Percentiles rank a stretch among this genome's conserved stretches.
phyloP scores from a whole-genome alignment of 1,139 yeast genomes.

The Geotrichum europaeum region DNA sequence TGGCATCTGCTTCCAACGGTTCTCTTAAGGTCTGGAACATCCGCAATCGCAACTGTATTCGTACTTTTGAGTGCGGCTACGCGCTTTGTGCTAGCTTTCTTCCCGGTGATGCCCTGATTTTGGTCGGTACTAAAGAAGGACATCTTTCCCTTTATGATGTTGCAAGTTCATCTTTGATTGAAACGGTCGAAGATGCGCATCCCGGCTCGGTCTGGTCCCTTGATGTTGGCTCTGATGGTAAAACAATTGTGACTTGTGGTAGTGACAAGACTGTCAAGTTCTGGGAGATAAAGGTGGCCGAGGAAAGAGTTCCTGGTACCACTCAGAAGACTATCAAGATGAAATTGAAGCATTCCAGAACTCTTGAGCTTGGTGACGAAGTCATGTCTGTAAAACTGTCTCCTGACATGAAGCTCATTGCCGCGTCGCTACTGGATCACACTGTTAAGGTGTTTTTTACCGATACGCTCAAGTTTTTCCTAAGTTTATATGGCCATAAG shows the following conservation, averaged over 20 bases:
- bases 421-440: conserved; percentile 81
- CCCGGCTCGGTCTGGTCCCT: conserved; percentile 87
- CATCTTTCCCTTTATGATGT: conserved; percentile 79
- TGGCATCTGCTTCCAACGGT: conserved; percentile 91
- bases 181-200: conserved; percentile 67
- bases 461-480: conserved; percentile 78
- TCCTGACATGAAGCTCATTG: conserved; percentile 69
- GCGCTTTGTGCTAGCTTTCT: conserved; percentile 74
- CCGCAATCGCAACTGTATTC: conserved; percentile 62
- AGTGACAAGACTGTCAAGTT: conserved; percentile 86
- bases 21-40: conserved; percentile 84
- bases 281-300: conserved; percentile 73
- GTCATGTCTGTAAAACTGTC: conserved; percentile 76
- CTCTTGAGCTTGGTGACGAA: conserved; percentile 81
- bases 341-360: conserved; percentile 64
- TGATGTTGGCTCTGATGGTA: conserved; percentile 83
- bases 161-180: conserved; percentile 68
- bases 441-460: conserved; percentile 89
- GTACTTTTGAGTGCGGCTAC: conserved; percentile 87
- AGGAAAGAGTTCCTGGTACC: conserved; percentile 67
- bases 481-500: conserved; percentile 92
- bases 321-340: conserved; percentile 47
- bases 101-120: conserved; percentile 86
- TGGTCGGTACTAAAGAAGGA: conserved; percentile 89
- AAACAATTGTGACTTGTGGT: conserved; percentile 81